Evolutionary conservation across 2,329 filamentous ascomycete species (phyloP), one percentile per base, ranked within the genome.

Genomic region (Akanthomyces lecanii): DNA sequence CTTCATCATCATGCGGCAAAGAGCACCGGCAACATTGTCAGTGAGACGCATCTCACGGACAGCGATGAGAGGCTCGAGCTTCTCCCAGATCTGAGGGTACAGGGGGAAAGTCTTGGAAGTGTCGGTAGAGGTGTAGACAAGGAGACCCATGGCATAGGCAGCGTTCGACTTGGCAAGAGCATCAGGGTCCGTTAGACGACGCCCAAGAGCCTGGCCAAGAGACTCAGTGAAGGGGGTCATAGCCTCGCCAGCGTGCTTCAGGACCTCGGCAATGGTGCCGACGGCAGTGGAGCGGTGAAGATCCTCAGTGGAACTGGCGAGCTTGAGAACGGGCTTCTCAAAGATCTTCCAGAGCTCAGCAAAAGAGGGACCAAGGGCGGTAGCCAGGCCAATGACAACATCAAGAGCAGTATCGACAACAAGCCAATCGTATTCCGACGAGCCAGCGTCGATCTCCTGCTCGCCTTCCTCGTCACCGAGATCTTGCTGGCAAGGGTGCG

Each of bases 371-470:
- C 95, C 95, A 16, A 98, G 86, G 38, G 92, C 92, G 53, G 87
- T 86, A 23, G 93, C 88, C 47, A 98, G 85, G 44, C 91, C 92
- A 58, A 92, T 91, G 57, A 97, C 82, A 53, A 96, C 92, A 68
- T 98, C 95, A 62, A 98, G 85, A 42, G 92, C 93, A 11, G 92
- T 97, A 79, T 99, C 95, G 61, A 98, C 89, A 58, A 97, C 89
- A 21, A 97, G 85, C 95, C 95, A 98, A 80, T 98, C 95, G 71
- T 96, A 97, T 79, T 99, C 95, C 2, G 94, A 96, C 36, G 89
- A 90, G 73, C 92, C 94, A 61, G 80, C 80, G 62, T 90, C 86
- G 11, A 87, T 81, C n/a, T 88, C 87, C 62, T 86, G 83, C 66
- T 89, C 85, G 69, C 94, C 92, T 62, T 91, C 89, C 65, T 91